Evolutionary conservation across 345 rosid species (phyloP).

Genomic region (Eucalyptus fibrosa): DNA sequence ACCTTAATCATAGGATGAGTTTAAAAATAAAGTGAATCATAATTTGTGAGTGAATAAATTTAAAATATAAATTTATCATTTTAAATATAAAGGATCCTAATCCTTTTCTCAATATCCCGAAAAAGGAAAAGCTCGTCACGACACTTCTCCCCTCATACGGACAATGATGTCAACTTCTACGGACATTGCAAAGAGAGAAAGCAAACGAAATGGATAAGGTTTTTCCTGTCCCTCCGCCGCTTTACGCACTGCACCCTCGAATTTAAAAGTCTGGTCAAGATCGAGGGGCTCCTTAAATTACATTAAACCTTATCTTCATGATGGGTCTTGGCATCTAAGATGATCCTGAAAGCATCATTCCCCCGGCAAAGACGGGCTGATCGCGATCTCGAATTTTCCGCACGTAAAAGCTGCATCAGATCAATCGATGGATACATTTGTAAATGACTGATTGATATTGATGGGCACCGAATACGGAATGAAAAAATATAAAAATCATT

Average conservation of each 20-base stretch:
- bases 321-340: background rate
- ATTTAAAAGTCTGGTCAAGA: background rate
- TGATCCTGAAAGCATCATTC: background rate
- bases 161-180: background rate
- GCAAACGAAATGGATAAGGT: background rate
- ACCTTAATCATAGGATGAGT: background rate
- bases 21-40: background rate
- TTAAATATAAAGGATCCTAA: background rate
- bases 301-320: background rate
- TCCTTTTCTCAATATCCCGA: background rate
- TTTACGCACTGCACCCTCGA: background rate
- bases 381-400: background rate
- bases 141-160: background rate
- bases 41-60: too few relatives aligned
- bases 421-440: background rate
- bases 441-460: background rate
- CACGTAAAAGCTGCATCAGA: background rate
- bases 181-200: background rate
- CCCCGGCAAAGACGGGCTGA: background rate
- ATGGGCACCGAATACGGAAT: accelerated
- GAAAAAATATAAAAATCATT: too few relatives aligned
- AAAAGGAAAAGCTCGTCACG: background rate
- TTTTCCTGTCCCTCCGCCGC: background rate
- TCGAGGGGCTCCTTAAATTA: background rate
- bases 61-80: too few relatives aligned